phyloP scores from a whole-genome alignment of 495 filamentous ascomycete species.

The Niebla homalea region DNA sequence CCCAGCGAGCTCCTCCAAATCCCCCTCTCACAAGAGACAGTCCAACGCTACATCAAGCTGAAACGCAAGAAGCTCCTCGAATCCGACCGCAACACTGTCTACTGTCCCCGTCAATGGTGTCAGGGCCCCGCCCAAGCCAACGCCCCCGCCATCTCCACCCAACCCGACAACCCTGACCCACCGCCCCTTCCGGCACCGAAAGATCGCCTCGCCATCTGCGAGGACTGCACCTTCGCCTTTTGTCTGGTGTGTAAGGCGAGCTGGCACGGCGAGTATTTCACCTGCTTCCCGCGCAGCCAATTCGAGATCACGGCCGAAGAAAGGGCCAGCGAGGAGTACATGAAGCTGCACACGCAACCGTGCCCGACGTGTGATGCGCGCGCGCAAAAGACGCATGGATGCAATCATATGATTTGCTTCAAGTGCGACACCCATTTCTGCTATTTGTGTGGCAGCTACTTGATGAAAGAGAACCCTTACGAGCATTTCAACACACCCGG shows the following conservation, averaged over 20 bases:
- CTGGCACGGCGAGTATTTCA: slow-evolving; percentile 80
- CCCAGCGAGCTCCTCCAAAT: slow-evolving; percentile 86
- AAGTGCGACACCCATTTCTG: slow-evolving; percentile 88
- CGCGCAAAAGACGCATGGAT: slow-evolving; percentile 80
- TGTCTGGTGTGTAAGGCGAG: slow-evolving; percentile 59
- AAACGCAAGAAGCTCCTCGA: slow-evolving; percentile 89
- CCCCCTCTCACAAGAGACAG: slow-evolving; percentile 53
- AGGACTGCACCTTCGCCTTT: slow-evolving; percentile 85
- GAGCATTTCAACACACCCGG: slow-evolving; percentile 65
- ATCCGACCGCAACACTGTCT: slow-evolving; percentile 82
- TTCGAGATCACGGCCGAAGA: slow-evolving; percentile 69
- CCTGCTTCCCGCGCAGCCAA: slow-evolving; percentile 44
- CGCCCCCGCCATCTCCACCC: slow-evolving; percentile 42
- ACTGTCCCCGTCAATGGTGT: slow-evolving; percentile 88
- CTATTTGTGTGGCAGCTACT: slow-evolving; percentile 83
- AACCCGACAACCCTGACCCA: slow-evolving; percentile 19
- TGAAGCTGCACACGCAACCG: slow-evolving; percentile 63
- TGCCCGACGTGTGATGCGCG: slow-evolving; percentile 87
- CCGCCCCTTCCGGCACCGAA: slow-evolving; percentile 31
- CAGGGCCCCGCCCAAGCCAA: slow-evolving; percentile 74
- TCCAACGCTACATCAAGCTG: slow-evolving; percentile 74
- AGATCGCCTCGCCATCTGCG: slow-evolving; percentile 68
- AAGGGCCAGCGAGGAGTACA: slow-evolving; percentile 66
- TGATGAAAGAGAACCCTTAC: slow-evolving; percentile 72
- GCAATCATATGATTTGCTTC: slow-evolving; percentile 96